Percentiles rank a stretch among this genome's conserved stretches.
phyloP scores from a whole-genome alignment of 805 yeast genomes.

The Ogataea zsoltii region DNA sequence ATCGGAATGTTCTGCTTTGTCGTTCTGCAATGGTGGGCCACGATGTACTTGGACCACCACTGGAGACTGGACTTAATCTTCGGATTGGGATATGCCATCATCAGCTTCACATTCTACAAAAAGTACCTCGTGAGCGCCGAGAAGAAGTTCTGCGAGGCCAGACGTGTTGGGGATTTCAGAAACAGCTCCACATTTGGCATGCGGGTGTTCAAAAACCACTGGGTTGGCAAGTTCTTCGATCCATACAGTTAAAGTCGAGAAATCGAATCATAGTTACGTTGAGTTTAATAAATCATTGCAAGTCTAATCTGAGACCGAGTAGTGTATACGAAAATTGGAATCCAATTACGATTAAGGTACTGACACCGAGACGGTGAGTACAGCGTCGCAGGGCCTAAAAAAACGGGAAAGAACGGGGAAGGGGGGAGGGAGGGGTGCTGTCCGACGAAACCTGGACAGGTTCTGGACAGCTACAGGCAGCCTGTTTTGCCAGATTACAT shows the following conservation, averaged over 20 bases:
- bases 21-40: conserved; percentile 70
- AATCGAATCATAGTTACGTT: neutral
- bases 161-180: conserved; percentile 38
- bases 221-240: conserved; percentile 56
- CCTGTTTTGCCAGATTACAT: conserved; percentile 15
- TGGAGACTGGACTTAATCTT: conserved; percentile 62
- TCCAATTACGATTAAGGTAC: neutral
- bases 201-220: conserved; percentile 53
- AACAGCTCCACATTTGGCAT: conserved; percentile 59
- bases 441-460: too few species aligned
- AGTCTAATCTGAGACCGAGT: neutral
- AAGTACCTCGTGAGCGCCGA: conserved; percentile 37
- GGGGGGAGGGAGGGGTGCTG: too few species aligned
- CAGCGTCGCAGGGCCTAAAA: neutral
- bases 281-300: neutral
- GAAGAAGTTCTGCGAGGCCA: conserved; percentile 40
- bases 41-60: conserved; percentile 72
- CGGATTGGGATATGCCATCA: conserved; percentile 55
- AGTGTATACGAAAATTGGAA: neutral
- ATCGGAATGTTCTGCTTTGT: conserved; percentile 45
- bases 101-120: conserved; percentile 42
- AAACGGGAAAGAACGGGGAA: neutral
- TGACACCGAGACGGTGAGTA: too few species aligned
- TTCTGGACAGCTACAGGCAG: too few species aligned
- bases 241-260: conserved; percentile 34